Base-by-base conservation (phyloP, 257 asterid genomes). In the Primulina eburnea region DNA sequence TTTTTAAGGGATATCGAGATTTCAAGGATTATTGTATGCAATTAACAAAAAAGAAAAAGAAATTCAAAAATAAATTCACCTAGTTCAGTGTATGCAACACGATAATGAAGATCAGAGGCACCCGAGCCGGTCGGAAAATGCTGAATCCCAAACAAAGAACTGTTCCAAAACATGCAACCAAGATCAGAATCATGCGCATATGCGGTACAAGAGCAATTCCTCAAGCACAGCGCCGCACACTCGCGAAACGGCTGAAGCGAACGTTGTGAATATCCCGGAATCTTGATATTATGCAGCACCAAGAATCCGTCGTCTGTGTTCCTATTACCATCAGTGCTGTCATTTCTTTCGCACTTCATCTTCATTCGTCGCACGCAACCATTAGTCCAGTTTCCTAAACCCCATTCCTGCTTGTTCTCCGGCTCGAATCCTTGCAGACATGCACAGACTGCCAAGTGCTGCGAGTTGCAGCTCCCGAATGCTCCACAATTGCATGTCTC, bases 401-500 rank as follows among this genome's bases (percentile, higher is more conserved):
- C 60, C 87, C 85, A 82, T 62, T 84, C 76, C 40, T 35, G 59
- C 72, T 60, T 24, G 74, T 84, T 38, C 65, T 5, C 53, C 3
- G 83, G 82, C 29, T 68, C 74, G 70, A 82, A 79, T 30, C 83
- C 86, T 60, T 20, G 60, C 71, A 81, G 47, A 37, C 89, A 84
- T 29, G 68, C 56, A 52, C 86, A 84, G 34, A 75, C 67, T 35
- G 74, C 58, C 7, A 77, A 76, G 55, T 7, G 59, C 56, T 26
- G 60, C 0, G 80, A 55, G 59, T 77, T 40, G 75, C 83, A 82
- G n/a, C 55, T 75, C 17, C 87, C 79, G 60, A 57, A 69, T 14
- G 66, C 73, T 6, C 83, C 87, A 12, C 85, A 82, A 64, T 72
- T 75, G 4, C 47, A 75, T 75, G 62, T 70, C 32, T 8, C 38